A percentile compares a stretch with the other conserved stretches of the same genome.
Evolutionary conservation across 2,329 filamentous ascomycete genomes (phyloP).

Genomic region (Curvularia verruculosa): DNA sequence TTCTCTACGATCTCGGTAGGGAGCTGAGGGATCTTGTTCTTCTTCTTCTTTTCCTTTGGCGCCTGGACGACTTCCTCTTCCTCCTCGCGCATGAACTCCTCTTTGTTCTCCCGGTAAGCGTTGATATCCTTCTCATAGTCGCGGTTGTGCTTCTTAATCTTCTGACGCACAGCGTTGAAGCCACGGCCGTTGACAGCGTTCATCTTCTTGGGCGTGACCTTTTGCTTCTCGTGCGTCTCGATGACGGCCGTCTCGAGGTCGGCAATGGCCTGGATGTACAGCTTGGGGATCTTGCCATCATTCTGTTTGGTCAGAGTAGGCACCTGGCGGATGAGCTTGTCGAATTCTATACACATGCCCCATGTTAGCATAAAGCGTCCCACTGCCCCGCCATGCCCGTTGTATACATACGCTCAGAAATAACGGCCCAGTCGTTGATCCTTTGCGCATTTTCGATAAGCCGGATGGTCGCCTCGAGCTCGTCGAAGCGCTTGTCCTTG

Average conservation of each 20-base stretch:
- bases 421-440: slow-evolving; percentile 96
- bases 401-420: slow-evolving; percentile 74
- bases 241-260: slow-evolving; percentile 95
- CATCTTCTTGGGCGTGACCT: slow-evolving; percentile 97
- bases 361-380: slow-evolving; percentile 27
- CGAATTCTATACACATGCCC: slow-evolving; percentile 70
- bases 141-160: slow-evolving; percentile 98
- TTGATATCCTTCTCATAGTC: slow-evolving; percentile 89
- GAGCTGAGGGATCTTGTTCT: slow-evolving; percentile 59
- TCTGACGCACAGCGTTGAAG: slow-evolving; percentile 96
- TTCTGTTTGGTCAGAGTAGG: slow-evolving; percentile 60
- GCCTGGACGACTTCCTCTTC: slow-evolving; percentile 77
- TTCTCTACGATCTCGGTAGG: slow-evolving; percentile 58
- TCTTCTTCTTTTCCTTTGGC: slow-evolving; percentile 48
- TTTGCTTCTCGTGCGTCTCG: slow-evolving; percentile 93
- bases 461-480: slow-evolving; percentile 87
- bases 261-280: slow-evolving; percentile 90
- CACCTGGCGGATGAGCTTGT: slow-evolving; percentile 89
- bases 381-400: slow-evolving; percentile 10
- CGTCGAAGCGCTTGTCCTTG: slow-evolving; percentile 95
- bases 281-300: slow-evolving; percentile 80
- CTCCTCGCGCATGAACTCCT: slow-evolving; percentile 83
- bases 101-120: slow-evolving; percentile 82
- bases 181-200: slow-evolving; percentile 93
- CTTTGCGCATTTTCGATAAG: slow-evolving; percentile 96